Conservation (phyloP, 225 moss, liverwort and hornwort genomes). For the Sphagnum contortum region DNA sequence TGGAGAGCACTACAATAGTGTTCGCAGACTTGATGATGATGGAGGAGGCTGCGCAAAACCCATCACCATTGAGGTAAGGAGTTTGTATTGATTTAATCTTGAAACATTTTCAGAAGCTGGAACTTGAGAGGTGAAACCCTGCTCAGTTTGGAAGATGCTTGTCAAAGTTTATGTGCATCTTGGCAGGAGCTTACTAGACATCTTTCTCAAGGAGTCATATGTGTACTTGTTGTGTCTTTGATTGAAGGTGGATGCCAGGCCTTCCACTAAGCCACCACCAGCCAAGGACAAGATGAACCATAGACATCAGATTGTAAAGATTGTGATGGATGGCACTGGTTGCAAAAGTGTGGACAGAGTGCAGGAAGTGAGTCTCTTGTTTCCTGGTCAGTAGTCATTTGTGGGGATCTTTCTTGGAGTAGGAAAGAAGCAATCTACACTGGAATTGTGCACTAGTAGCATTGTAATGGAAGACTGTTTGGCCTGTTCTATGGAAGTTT, state of each 20-base stretch:
- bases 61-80: conserved; percentile 65
- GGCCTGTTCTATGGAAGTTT: no score
- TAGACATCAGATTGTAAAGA: conserved; percentile 22
- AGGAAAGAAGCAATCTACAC: neutral
- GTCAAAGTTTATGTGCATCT: no score
- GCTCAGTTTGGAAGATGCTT: no score
- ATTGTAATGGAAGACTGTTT: no score
- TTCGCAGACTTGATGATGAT: conserved; percentile 65
- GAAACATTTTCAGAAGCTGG: neutral
- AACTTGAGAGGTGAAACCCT: neutral
- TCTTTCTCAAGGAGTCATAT: neutral
- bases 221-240: neutral
- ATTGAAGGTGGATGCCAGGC: conserved; percentile 53
- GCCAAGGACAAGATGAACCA: conserved; percentile 45
- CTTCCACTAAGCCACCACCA: conserved; percentile 67
- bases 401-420: neutral
- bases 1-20: conserved; percentile 98
- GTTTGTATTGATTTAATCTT: neutral
- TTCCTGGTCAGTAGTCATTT: neutral
- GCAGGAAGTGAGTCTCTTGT: conserved; percentile 33
- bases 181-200: no score
- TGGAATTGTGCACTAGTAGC: neutral
- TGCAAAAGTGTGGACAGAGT: conserved; percentile 52
- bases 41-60: conserved; percentile 64
- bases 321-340: conserved; percentile 61